Base-by-base conservation (phyloP, 805 yeast genomes). In the Sungouiozyma ichnusensis region DNA sequence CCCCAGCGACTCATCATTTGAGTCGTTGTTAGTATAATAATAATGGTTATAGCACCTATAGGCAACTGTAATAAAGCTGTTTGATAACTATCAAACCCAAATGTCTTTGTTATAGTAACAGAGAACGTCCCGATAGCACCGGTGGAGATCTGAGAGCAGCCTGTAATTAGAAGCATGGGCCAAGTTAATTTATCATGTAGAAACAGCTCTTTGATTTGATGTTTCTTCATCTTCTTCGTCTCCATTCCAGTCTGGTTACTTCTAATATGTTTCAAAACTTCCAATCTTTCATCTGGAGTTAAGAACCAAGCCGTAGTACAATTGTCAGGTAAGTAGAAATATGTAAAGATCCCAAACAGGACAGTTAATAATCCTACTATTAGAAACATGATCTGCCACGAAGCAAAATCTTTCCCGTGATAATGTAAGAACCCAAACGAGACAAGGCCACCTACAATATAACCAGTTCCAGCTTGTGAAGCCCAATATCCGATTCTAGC, bases 301-400 rank as follows among this genome's bases (percentile, higher is more conserved):
- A 71, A 53, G 47, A 72, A 72, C 63, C 63, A 60, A 6, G 64
- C 64, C 37, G 52, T 56, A 3, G 63, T 58, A 34, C 53, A 78
- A 48, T 70, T 74, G 49, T 74, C 72, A 1, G 84, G 84, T 35
- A 76, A 58, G 20, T 63, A 52, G 19, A 72, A 51, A 36, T 63
- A 60, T 8, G 73, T 67, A 1, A 63, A 32, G 1, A 71, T 34
- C 4, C 82, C 82, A 55, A 74, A 74, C 2, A 60, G 36, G 2
- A 74, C 57, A 3, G 82, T 77, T 14, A 74, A 52, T 2, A 73
- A 38, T 7, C 84, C 84, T 52, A 77, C 71, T 3, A 74, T 68
- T 15, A 77, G 51, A 54, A 75, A 77, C 60, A 76, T 69, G 37
- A 77, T 74, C 56, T 75, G 79, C 82, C 82, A 77, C n/a, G 79